Evolutionary conservation across 108 stramenopile species (phyloP).

Genomic region (Cyclotella atomus): DNA sequence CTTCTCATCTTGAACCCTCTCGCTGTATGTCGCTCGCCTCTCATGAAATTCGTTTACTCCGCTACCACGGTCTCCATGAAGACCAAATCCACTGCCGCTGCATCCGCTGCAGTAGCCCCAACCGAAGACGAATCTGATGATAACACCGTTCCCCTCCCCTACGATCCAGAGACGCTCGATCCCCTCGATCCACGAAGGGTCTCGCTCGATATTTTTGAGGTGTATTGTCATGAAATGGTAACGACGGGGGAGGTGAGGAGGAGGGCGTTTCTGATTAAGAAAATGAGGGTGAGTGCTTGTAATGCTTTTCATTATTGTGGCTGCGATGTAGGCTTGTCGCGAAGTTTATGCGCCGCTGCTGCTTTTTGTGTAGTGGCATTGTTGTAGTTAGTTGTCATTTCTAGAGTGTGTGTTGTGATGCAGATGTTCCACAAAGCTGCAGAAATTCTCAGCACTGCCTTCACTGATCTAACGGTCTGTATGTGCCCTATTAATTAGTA

Average conservation of each 20-base stretch:
- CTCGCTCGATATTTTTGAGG: slow-evolving; percentile 45
- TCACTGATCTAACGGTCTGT: too few relatives aligned
- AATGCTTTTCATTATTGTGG: background rate
- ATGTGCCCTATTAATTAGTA: too few relatives aligned
- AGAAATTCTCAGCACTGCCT: too few relatives aligned
- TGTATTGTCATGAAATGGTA: slow-evolving; percentile 52
- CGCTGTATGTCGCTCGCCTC: too few relatives aligned
- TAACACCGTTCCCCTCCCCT: slow-evolving; percentile 8
- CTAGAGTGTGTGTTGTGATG: too few relatives aligned
- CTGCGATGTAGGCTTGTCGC: background rate
- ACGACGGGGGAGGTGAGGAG: slow-evolving; percentile 24
- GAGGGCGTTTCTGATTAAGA: slow-evolving; percentile 36
- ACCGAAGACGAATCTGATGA: background rate
- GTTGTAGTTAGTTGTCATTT: background rate
- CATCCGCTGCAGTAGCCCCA: background rate
- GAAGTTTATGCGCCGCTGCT: background rate
- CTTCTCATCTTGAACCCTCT: too few relatives aligned
- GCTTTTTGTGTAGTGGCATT: background rate
- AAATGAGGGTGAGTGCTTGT: slow-evolving; percentile 10
- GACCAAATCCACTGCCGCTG: background rate
- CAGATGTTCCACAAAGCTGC: too few relatives aligned
- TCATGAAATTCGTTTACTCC: too few relatives aligned
- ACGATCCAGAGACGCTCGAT: slow-evolving; percentile 20
- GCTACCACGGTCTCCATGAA: background rate
- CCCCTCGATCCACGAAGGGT: slow-evolving; percentile 51